phyloP scores from a whole-genome alignment of 345 rosid species.

The Aurinia saxatilis region DNA sequence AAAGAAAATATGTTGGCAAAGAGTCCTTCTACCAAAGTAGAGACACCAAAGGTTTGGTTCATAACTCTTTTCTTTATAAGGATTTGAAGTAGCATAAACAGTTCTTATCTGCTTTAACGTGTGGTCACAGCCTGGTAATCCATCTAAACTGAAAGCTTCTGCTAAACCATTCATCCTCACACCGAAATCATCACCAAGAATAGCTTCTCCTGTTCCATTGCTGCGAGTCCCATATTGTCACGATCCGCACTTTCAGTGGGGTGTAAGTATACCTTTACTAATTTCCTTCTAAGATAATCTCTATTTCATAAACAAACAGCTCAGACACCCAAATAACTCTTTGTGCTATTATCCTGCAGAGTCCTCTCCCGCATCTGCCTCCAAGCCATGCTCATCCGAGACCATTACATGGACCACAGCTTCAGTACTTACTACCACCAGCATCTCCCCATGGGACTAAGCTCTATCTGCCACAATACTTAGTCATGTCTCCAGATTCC shows the following conservation, averaged over 20 bases:
- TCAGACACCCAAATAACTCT: neutral
- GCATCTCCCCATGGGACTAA: neutral
- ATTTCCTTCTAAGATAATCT: neutral
- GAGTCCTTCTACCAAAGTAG: neutral
- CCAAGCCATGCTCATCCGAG: neutral
- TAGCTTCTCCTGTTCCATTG: slow-evolving; percentile 9
- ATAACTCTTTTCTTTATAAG: neutral
- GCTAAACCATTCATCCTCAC: slow-evolving; percentile 18
- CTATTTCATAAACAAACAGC: neutral
- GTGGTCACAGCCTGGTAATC: slow-evolving; percentile 11
- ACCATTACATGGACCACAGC: neutral
- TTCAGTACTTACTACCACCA: neutral
- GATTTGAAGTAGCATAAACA: neutral
- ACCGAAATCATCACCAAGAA: neutral
- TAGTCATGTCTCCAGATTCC: neutral
- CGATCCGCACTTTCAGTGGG: neutral
- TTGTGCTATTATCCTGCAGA: slow-evolving; percentile 2
- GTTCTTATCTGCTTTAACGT: neutral
- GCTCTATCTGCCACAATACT: neutral
- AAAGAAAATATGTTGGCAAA: slow-evolving; percentile 8
- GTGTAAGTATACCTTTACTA: slow-evolving; percentile 13
- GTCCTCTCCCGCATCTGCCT: neutral
- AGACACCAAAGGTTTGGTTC: slow-evolving; percentile 20
- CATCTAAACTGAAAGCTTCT: slow-evolving; percentile 15
- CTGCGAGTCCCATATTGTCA: slow-evolving; percentile 8